Evolutionary conservation across 2,329 filamentous ascomycete species (phyloP).

Genomic region (Ilyonectria mors-panacis): DNA sequence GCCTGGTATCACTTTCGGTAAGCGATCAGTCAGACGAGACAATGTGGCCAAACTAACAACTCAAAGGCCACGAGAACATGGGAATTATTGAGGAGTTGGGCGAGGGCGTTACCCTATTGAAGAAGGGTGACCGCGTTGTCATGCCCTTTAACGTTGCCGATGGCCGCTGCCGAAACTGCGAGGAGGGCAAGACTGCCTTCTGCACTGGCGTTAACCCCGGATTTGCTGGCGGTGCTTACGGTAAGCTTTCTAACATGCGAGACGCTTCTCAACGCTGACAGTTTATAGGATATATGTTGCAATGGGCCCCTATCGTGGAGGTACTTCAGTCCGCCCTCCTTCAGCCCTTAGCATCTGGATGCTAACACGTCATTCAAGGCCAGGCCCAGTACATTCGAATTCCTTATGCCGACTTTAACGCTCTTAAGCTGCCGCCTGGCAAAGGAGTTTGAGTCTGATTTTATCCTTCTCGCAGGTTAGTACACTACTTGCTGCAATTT

Average conservation of each 20-base stretch:
- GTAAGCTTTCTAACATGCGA: conserved; percentile 30
- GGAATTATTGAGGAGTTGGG: conserved; percentile 70
- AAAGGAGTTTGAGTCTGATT: conserved; percentile 75
- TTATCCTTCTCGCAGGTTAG: conserved; percentile 63
- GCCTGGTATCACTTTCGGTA: conserved; percentile 72
- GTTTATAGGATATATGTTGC: conserved; percentile 68
- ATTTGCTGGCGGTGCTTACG: conserved; percentile 55
- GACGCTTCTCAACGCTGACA: background rate
- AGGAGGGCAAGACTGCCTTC: conserved; percentile 75
- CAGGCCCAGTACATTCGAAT: conserved; percentile 77
- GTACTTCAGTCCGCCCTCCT: conserved; percentile 25
- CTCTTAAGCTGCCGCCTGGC: conserved; percentile 71
- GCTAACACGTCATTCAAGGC: conserved; percentile 48
- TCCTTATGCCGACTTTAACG: conserved; percentile 78
- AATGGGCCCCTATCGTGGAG: conserved; percentile 67
- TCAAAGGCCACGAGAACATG: conserved; percentile 70
- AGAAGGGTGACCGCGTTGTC: conserved; percentile 75
- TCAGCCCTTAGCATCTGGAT: background rate
- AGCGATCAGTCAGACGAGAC: background rate
- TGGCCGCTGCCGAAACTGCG: conserved; percentile 74
- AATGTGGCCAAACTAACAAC: background rate
- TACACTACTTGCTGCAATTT: conserved; percentile 54
- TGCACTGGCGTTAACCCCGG: conserved; percentile 69
- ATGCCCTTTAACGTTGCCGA: conserved; percentile 77
- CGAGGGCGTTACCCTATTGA: conserved; percentile 70